Conservation (phyloP, 1,139 yeast species). For the Debaryomycetaceae sp. region DNA sequence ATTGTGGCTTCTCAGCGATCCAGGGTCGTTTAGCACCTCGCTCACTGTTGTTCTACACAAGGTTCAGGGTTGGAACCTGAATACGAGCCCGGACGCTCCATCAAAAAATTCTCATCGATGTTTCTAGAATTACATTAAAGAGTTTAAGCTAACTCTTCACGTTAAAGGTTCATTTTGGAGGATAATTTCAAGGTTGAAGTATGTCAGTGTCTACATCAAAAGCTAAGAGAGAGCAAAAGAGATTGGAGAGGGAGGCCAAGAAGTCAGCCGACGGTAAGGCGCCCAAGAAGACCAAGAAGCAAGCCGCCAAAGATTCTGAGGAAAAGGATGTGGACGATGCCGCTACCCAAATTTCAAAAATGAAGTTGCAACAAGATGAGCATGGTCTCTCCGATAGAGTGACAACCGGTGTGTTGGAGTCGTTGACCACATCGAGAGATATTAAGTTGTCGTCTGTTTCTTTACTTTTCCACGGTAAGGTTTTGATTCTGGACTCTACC, state of each 20-base stretch:
- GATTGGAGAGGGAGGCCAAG: slow-evolving; percentile 56
- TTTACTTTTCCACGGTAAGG: slow-evolving; percentile 95
- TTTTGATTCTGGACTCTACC: slow-evolving; percentile 84
- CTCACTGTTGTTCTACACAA: too few species aligned
- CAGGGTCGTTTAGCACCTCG: too few species aligned
- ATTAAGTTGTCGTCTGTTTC: slow-evolving; percentile 87
- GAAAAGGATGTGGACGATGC: slow-evolving; percentile 60
- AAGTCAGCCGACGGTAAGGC: slow-evolving; percentile 74
- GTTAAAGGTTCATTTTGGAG: background rate
- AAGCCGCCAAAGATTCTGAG: slow-evolving; percentile 54
- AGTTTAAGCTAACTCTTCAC: background rate
- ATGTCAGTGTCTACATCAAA: slow-evolving; percentile 81
- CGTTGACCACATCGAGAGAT: slow-evolving; percentile 89
- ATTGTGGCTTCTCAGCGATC: too few species aligned
- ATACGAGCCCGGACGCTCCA: background rate
- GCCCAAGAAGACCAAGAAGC: slow-evolving; percentile 59
- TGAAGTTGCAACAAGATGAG: slow-evolving; percentile 89
- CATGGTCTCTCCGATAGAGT: slow-evolving; percentile 96
- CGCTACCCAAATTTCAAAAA: slow-evolving; percentile 74
- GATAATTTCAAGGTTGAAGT: slow-evolving; percentile 1
- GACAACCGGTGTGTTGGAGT: slow-evolving; percentile 93
- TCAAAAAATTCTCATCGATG: slow-evolving; percentile 8
- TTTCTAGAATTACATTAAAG: slow-evolving; percentile 1
- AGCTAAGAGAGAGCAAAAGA: slow-evolving; percentile 94
- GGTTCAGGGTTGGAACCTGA: background rate